Evolutionary conservation across 2,329 filamentous ascomycete species (phyloP), one percentile per base, ranked within the genome.

Genomic region (Talaromyces sp.): DNA sequence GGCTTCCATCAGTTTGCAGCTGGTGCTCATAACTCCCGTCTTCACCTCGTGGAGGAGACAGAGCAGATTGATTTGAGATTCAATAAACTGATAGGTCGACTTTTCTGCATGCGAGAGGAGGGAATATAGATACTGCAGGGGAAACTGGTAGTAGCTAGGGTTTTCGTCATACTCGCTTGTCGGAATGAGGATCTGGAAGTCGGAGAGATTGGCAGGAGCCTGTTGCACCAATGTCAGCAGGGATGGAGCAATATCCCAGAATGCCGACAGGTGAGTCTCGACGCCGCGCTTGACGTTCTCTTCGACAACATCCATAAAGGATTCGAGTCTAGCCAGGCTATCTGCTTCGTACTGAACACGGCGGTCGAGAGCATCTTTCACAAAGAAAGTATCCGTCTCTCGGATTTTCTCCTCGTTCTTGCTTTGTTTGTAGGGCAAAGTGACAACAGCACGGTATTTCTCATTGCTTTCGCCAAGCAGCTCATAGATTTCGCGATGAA

Each of bases 191-290:
- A 96, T 84, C 25, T 85, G 81, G 75, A 96, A 92, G 0, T 77
- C 78, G 3, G 71, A 67, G 28, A 84, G 72, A 27, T 76, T 68
- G 1, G 77, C 72, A 0, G 92, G 93, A 25, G 97, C 88, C 69
- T 90, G 89, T 63, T 96, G 90, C 11, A 96, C 83, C 54, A 98
- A 81, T 17, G 87, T 83, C 28, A 89, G 82, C 0, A 99, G 82
- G 3, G 88, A 87, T 2, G 95, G 95, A 1, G 93, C 93, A 69
- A 98, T 96, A 71, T 99, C 95, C 95, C 95, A 99, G 74, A 98
- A 99, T 0, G 93, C 93, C 10, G 89, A 93, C 2, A 97, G 84
- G 76, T 98, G 95, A 60, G 92, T 85, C 72, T 97, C 92, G 11
- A 98, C 92, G 17, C 93, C 95, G 10, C 91, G 87, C 22, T 88